Evolutionary conservation across 2,329 filamentous ascomycete species (phyloP).

Genomic region (Microcyclospora tardicrescens): DNA sequence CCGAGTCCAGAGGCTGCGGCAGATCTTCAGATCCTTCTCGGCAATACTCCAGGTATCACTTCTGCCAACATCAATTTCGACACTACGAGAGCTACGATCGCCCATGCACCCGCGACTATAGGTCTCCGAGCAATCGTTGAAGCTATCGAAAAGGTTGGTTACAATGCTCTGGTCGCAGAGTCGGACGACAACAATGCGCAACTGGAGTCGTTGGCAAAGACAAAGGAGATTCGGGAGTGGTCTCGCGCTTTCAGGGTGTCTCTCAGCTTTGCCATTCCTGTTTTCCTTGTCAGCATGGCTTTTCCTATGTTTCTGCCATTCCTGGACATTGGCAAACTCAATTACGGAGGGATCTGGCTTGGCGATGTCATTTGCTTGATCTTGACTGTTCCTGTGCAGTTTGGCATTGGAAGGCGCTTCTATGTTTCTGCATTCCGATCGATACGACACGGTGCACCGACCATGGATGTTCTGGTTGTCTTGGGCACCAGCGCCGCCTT

Average conservation of each 20-base stretch:
- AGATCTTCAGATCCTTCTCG: constrained; percentile 56
- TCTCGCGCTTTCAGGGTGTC: constrained; percentile 66
- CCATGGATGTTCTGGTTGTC: constrained; percentile 94
- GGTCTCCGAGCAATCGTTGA: constrained; percentile 77
- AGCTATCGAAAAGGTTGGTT: constrained; percentile 64
- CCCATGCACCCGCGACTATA: constrained; percentile 56
- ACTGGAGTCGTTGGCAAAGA: constrained; percentile 89
- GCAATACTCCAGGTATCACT: constrained; percentile 54
- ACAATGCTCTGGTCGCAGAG: constrained; percentile 81
- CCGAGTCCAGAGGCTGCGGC: constrained; percentile 59
- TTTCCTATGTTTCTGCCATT: constrained; percentile 70
- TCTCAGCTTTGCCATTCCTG: constrained; percentile 69
- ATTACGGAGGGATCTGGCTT: constrained; percentile 66
- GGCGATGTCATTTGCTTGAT: constrained; percentile 74
- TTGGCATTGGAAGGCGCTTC: constrained; percentile 89
- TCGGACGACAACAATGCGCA: constrained; percentile 94
- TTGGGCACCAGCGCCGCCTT: constrained; percentile 90
- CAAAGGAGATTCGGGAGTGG: constrained; percentile 93
- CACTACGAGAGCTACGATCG: constrained; percentile 61
- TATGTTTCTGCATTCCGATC: constrained; percentile 91
- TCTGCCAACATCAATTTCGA: constrained; percentile 61
- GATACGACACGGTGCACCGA: constrained; percentile 76
- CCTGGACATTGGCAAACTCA: constrained; percentile 62
- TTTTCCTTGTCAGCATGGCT: constrained; percentile 87
- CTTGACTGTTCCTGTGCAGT: constrained; percentile 87